These are phyloP conservation scores for Adenanthera pavonina DNA, from an alignment of 306 rosid genomes.

Conservation along the genomic window DNA sequence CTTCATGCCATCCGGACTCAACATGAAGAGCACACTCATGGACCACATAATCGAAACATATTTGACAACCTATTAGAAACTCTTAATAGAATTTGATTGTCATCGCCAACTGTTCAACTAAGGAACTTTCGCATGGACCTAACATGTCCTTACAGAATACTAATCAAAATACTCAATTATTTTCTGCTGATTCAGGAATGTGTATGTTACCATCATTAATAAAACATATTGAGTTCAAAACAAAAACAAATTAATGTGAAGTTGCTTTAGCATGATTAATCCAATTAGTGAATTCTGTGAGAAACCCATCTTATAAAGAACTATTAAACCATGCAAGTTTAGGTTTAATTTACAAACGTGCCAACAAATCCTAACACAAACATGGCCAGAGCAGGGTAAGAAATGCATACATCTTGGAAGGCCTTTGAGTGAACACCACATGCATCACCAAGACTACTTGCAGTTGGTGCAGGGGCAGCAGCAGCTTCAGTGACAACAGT, in stretches of 20 bases:
- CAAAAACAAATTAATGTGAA: too few species aligned
- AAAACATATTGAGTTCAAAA: too few species aligned
- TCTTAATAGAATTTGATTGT: not conserved
- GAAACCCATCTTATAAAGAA: not conserved
- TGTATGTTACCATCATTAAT: too few species aligned
- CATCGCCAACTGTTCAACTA: too few species aligned
- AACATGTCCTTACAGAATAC: too few species aligned
- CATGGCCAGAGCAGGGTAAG: not conserved
- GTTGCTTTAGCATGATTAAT: not conserved
- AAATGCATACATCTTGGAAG: conserved; percentile 77
- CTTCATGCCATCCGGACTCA: not conserved
- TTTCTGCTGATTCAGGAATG: too few species aligned
- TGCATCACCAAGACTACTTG: conserved; percentile 62
- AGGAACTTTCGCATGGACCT: too few species aligned
- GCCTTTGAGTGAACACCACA: conserved; percentile 72
- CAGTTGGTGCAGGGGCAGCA: conserved; percentile 61
- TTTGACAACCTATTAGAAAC: not conserved
- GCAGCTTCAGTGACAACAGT: conserved; percentile 59
- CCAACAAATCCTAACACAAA: not conserved
- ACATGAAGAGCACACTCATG: not conserved
- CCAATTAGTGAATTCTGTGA: not conserved
- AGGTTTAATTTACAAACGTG: not conserved
- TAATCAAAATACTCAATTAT: too few species aligned
- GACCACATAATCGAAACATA: not conserved
- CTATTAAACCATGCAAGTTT: not conserved